Percentiles rank a stretch among this genome's conserved stretches.
These are phyloP conservation scores for Syzygium syzygioides DNA, from an alignment of 441 rosid species.

Conservation along the genomic window DNA sequence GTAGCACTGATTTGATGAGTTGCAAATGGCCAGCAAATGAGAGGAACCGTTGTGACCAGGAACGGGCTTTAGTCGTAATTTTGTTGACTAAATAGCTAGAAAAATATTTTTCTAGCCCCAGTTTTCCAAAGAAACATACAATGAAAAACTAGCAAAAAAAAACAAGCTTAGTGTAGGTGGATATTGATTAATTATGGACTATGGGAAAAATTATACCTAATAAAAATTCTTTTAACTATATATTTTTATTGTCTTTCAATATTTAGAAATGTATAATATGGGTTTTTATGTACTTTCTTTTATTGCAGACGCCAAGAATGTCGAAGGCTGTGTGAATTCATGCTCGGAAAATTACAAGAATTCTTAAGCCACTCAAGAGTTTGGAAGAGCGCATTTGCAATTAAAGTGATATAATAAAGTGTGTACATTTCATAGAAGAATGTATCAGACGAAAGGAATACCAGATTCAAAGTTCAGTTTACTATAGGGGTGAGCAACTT, in stretches of 20 bases:
- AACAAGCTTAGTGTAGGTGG: not conserved
- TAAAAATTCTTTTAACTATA: not conserved
- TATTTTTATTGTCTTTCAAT: not conserved
- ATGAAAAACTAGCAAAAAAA: not conserved
- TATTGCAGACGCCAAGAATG: not conserved
- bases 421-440: not conserved
- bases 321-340: not conserved
- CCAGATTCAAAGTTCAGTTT: not conserved
- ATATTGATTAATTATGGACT: not conserved
- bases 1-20: too few species aligned
- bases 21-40: too few species aligned
- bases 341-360: not conserved
- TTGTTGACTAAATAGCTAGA: too few species aligned
- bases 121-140: not conserved
- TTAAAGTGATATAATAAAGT: not conserved
- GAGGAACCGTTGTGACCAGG: too few species aligned
- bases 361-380: not conserved
- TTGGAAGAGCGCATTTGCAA: not conserved
- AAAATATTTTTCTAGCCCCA: not conserved
- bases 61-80: too few species aligned
- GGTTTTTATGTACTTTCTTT: not conserved
- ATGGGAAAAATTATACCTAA: not conserved
- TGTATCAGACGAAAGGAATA: not conserved
- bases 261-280: not conserved
- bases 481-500: too few species aligned